A percentile compares a stretch with the other conserved stretches of the same genome.
Conservation (phyloP, 1,284 basidiomycete genomes). For the Irpex lacteus region DNA sequence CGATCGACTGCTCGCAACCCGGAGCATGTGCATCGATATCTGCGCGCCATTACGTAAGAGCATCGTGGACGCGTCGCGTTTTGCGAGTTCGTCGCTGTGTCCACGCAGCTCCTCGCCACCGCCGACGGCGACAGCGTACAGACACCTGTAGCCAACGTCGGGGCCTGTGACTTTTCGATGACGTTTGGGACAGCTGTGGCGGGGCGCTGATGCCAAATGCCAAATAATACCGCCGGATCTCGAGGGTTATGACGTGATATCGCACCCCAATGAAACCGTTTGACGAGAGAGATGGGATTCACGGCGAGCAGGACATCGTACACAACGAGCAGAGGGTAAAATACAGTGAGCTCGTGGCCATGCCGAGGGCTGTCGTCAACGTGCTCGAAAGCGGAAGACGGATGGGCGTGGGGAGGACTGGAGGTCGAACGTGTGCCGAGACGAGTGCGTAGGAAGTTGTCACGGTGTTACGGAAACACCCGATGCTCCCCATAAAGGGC, state of each 20-base stretch:
- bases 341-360: background rate
- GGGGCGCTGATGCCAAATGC: background rate
- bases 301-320: background rate
- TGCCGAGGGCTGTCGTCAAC: background rate
- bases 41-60: slow-evolving; percentile 3
- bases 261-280: background rate
- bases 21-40: background rate
- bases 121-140: background rate
- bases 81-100: background rate
- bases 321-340: background rate
- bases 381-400: background rate
- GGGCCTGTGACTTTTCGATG: background rate
- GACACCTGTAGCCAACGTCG: background rate
- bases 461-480: slow-evolving; percentile 25
- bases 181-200: background rate
- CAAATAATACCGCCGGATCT: too few species aligned
- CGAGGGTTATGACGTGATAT: background rate
- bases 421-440: slow-evolving; percentile 10
- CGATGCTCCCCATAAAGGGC: slow-evolving; percentile 28
- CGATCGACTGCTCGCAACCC: background rate
- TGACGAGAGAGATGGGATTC: background rate
- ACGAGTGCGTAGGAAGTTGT: slow-evolving; percentile 20
- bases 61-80: slow-evolving; percentile 1
- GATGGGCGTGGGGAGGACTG: background rate
- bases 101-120: background rate